Evolutionary conservation across 2,329 filamentous ascomycete genomes (phyloP).

Genomic region (Ramularia endophylla): DNA sequence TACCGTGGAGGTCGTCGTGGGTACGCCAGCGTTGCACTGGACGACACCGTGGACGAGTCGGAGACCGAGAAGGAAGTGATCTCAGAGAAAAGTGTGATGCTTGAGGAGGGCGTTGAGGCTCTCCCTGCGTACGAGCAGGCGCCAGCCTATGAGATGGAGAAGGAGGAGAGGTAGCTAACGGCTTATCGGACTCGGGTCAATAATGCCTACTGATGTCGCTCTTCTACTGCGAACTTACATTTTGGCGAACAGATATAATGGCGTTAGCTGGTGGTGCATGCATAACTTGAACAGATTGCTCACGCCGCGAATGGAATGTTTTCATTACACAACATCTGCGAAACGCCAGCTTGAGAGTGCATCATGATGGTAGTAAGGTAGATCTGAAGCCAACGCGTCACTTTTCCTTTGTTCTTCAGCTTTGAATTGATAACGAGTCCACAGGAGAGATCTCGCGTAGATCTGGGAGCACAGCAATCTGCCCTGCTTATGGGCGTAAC

Average conservation of each 20-base stretch:
- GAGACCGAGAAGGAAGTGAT: slow-evolving; percentile 14
- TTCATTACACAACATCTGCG: not conserved
- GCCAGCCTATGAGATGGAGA: slow-evolving; percentile 27
- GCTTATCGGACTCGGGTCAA: not conserved
- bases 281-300: not conserved
- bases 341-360: not conserved
- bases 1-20: slow-evolving; percentile 41
- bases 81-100: slow-evolving; percentile 5
- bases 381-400: too few relatives aligned
- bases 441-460: not conserved
- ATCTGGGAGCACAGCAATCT: not conserved
- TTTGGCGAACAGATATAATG: not conserved
- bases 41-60: slow-evolving; percentile 7
- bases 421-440: too few relatives aligned
- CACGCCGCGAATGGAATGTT: not conserved
- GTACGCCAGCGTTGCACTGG: slow-evolving; percentile 24
- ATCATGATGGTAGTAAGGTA: not conserved
- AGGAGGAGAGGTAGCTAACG: slow-evolving; percentile 11
- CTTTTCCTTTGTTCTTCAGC: too few relatives aligned
- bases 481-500: not conserved
- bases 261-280: not conserved
- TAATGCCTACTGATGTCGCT: not conserved
- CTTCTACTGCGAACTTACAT: too few relatives aligned
- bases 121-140: slow-evolving; percentile 31
- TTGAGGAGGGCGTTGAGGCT: slow-evolving; percentile 15